These are phyloP conservation scores for Cyclotella choctawhatcheeana DNA, from an alignment of 108 stramenopile genomes.

Conservation along the genomic window DNA sequence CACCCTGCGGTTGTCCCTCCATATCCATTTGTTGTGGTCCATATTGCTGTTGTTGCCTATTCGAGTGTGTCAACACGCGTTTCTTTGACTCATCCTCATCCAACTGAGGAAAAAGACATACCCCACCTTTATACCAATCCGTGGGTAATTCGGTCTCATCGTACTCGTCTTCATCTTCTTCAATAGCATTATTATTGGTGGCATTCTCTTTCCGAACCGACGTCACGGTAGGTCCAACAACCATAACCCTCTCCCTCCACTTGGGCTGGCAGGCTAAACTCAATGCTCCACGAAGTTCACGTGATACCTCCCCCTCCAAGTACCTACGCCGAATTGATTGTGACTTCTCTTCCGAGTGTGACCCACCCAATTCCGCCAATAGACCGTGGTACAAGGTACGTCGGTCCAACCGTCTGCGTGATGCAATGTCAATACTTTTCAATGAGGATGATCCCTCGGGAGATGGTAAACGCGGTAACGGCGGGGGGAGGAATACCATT, in stretches of 20 bases:
- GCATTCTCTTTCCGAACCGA: neutral
- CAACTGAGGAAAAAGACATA: conserved; percentile 45
- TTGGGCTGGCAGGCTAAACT: conserved; percentile 80
- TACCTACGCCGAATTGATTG: conserved; percentile 54
- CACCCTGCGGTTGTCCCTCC: conserved; percentile 32
- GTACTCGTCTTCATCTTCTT: conserved; percentile 14
- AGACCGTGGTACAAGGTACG: conserved; percentile 77
- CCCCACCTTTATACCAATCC: conserved; percentile 43
- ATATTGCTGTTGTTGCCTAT: conserved; percentile 21
- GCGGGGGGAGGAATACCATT: conserved; percentile 71
- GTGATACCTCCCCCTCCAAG: conserved; percentile 53
- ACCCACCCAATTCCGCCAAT: conserved; percentile 69
- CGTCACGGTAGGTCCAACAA: neutral
- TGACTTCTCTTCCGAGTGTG: conserved; percentile 1
- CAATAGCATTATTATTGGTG: conserved; percentile 8
- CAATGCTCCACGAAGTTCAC: conserved; percentile 72
- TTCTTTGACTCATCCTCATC: conserved; percentile 17
- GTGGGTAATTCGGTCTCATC: conserved; percentile 17
- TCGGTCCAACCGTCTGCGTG: conserved; percentile 73
- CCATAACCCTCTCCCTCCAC: conserved; percentile 63
- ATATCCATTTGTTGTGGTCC: conserved; percentile 24
- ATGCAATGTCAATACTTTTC: conserved; percentile 59
- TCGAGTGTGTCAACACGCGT: neutral
- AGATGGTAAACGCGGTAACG: conserved; percentile 38
- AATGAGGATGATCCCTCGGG: conserved; percentile 26